Evolutionary conservation across 2,329 filamentous ascomycete genomes (phyloP), one percentile per base, ranked within the genome.

Genomic region (Fusarium oxysporum): DNA sequence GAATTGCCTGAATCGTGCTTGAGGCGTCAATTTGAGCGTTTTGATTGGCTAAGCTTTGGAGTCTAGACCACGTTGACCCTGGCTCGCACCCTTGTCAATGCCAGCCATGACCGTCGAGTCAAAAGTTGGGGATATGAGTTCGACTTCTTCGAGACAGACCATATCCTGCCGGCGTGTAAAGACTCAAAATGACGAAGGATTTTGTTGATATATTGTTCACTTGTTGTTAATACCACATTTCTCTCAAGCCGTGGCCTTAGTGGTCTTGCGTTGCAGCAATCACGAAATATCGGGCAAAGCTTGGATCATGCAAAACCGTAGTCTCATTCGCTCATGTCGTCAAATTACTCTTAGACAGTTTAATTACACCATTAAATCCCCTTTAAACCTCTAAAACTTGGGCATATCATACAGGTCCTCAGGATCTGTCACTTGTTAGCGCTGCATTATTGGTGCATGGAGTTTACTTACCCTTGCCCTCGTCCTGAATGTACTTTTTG

Each of bases 401-500:
- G 72, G 68, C 65, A 70, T 75, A 6, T 76, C 65, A 32, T 72
- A 73, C 38, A 71, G 66, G 12, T 77, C 72, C 4, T 75, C 68
- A 8, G 74, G 71, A 40, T 78, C 76, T 76, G 16, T 19, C 30
- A 17, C 3, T 9, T 33, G 30, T 76, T 51, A 76, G 59, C 23
- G 16, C 12, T 35, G 6, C 23, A 21, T 21, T 6, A 19, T 8
- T 8, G 14, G 13, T 5, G 17, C 1, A 14, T 23, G 7, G 3
- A 17, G 8, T 21, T 19, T 1, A 65, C 71, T 69, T 77, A 89
- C 87, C 88, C 75, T 87, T 85, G 8, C 88, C 86, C 45, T 87
- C 80, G 32, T 81, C 78, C 44, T 83, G 68, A 62, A 92, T 91
- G 72, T 86, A 90, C 62, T 85, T 82, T 69, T 82, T 83, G 32